These are phyloP conservation scores for Tagetes erecta DNA, from an alignment of 129 eudicot genomes.

Conservation along the genomic window DNA sequence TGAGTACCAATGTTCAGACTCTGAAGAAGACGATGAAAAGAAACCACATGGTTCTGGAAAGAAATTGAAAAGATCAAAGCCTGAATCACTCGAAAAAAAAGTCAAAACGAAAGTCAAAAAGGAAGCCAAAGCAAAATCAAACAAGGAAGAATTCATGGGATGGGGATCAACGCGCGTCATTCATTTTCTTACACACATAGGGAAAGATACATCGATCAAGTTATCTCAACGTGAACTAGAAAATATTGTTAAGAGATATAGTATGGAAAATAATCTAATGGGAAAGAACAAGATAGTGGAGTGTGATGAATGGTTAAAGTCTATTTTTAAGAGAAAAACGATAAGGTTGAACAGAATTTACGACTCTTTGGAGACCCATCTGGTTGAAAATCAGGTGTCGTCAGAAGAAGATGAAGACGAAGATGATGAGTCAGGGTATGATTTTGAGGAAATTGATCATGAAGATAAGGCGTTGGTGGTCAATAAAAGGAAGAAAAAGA, in stretches of 20 bases:
- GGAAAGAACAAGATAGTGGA: constrained; percentile 54
- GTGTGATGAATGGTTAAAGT: constrained; percentile 58
- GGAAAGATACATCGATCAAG: constrained; percentile 39
- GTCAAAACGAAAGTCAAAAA: constrained; percentile 17
- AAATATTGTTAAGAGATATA: constrained; percentile 48
- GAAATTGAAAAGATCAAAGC: constrained; percentile 38
- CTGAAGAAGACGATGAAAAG: constrained; percentile 24
- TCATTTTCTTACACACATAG: constrained; percentile 57
- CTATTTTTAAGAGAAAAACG: constrained; percentile 53
- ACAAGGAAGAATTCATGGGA: constrained; percentile 54
- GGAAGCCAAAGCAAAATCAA: constrained; percentile 24
- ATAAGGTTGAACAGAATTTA: constrained; percentile 46
- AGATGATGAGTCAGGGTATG: constrained; percentile 43
- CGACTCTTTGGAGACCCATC: constrained; percentile 62
- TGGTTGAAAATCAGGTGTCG: constrained; percentile 57
- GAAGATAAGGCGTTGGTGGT: constrained; percentile 17
- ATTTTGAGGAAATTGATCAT: constrained; percentile 41
- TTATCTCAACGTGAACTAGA: constrained; percentile 61
- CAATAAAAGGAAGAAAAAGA: constrained; percentile 41
- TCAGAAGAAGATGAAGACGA: constrained; percentile 29
- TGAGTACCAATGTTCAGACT: constrained; percentile 35
- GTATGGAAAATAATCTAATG: constrained; percentile 55
- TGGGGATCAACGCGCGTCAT: constrained; percentile 74
- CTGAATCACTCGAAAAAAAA: constrained; percentile 24
- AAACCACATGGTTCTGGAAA: constrained; percentile 24